phyloP scores from a whole-genome alignment of 2,329 filamentous ascomycete species.

The Penicillium crustosum region DNA sequence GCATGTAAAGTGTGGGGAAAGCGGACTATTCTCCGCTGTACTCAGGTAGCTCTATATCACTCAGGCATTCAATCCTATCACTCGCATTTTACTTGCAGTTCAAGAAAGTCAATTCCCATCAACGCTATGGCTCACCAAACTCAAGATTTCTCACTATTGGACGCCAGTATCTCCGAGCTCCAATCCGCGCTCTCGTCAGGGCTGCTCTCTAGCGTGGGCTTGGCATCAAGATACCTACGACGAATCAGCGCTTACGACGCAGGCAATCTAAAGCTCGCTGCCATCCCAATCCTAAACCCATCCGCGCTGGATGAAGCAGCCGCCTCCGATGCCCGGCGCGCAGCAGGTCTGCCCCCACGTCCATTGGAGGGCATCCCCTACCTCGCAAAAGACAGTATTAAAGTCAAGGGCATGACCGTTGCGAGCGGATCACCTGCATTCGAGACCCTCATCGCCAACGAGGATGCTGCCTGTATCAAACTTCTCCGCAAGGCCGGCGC shows the following conservation, averaged over 20 bases:
- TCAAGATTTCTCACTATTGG: constrained; percentile 40
- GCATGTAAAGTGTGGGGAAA: not conserved
- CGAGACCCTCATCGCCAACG: constrained; percentile 48
- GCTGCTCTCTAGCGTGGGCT: constrained; percentile 46
- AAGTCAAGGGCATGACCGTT: constrained; percentile 54
- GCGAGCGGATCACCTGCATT: constrained; percentile 59
- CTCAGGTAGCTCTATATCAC: not conserved
- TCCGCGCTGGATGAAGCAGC: constrained; percentile 49
- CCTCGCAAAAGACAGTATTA: constrained; percentile 60
- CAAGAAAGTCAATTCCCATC: not conserved
- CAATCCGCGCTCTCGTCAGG: constrained; percentile 44
- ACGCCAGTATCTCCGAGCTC: constrained; percentile 50
- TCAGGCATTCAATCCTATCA: not conserved
- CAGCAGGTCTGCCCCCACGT: constrained; percentile 36
- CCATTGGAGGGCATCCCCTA: constrained; percentile 58
- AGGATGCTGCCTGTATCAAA: constrained; percentile 54
- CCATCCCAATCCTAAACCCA: constrained; percentile 51
- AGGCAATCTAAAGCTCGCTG: constrained; percentile 45
- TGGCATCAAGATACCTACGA: constrained; percentile 49
- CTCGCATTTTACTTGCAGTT: not conserved
- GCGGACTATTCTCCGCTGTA: constrained; percentile 7
- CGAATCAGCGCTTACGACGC: constrained; percentile 52
- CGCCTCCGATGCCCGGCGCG: constrained; percentile 49
- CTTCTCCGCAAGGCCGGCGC: constrained; percentile 52
- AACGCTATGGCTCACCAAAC: constrained; percentile 11